Base-by-base conservation (phyloP, 345 rosid genomes). In the Luvunga scandens region DNA sequence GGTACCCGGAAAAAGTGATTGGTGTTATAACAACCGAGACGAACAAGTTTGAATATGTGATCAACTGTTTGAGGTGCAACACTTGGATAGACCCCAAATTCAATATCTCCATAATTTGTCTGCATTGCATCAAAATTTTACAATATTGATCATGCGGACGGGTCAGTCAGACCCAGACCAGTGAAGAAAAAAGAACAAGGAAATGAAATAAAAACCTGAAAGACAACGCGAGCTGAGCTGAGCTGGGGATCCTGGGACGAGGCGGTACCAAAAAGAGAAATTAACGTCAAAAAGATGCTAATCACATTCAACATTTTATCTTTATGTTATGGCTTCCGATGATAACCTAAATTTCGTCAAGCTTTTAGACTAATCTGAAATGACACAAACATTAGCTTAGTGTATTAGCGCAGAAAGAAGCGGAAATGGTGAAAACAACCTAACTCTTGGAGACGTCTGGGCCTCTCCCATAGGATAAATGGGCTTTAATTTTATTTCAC, bases 41-140 rank as follows among this genome's bases (percentile, higher is more conserved):
- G 91, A 83, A 92, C 98, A 7, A 94, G 98, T 88, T 90, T 94
- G 92, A 86, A 92, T 75, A 96, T 94, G 84, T 96, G 99, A 1
- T 89, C 94, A 70, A 90, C 98, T 22, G 99, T 96, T 80, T 83
- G 82, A 1, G 99, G 98, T n/a, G 99, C 98, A 84, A 94, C 95
- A 25, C 76, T 80, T 16, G 97, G 97, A 60, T 69, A 96, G 85
- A 96, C 94, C 14, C 99, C 98, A 50, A 96, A 96, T 81, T 94
- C 98, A 31, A 94, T 90, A 81, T 92, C 97, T 45, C 98, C 98
- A 83, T 87, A 89, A 77, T 89, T 87, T 38, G 57, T 53, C 57
- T 53, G 22, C 57, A 53, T 53, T 5, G 57, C 57, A 53, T 53
- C 22, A 53, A 53, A 53, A 18, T 18, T 53, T 53, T 53, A 53